Evolutionary conservation across 305 asterid genomes (phyloP), one percentile per base, ranked within the genome.

Genomic region (Andrographis paniculata): DNA sequence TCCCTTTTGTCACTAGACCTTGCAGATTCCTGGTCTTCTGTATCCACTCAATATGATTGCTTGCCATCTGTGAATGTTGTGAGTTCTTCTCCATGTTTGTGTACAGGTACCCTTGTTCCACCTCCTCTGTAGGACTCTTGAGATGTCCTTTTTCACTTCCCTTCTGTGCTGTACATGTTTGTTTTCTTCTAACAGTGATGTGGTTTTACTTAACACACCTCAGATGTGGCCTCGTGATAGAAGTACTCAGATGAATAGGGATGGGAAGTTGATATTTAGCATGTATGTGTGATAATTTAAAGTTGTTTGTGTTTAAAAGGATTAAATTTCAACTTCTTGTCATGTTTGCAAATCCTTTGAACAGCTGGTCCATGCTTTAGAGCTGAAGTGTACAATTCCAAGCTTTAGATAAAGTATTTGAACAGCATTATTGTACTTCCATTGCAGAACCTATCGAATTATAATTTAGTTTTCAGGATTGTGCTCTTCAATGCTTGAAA

Each of bases 1-100:
- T 38, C 75, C 48, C 84, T 81, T 54, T 59, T 54, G 52, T 82
- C 87, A 16, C 79, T 84, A 53, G 93, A 84, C 65, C 51, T 54
- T 59, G 66, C 61, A 4, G 94, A 86, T 55, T 46, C 69, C 14
- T 86, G 95, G 86, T 56, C 68, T 68, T 60, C 75, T 42, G n/a
- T 28, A 20, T 55, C 64, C 38, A 50, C 56, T 47, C 56, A 49
- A 28, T 48, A 66, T 43, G 57, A 65, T 13, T 57, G 16, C 22
- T 49, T 63, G 5, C 23, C 72, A 28, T 19, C 53, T 45, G 27
- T 55, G 70, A 72, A 56, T 55, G 56, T 45, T 14, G 84, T 79
- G 71, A 76, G 82, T 48, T 47, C 56, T 14, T 38, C 36, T 27
- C 48, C 20, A 12, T 51, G 43, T 35, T 11, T 5, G 20, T 14